Conservation (phyloP, 2,329 filamentous ascomycete genomes). For the Cercospora zeina region DNA sequence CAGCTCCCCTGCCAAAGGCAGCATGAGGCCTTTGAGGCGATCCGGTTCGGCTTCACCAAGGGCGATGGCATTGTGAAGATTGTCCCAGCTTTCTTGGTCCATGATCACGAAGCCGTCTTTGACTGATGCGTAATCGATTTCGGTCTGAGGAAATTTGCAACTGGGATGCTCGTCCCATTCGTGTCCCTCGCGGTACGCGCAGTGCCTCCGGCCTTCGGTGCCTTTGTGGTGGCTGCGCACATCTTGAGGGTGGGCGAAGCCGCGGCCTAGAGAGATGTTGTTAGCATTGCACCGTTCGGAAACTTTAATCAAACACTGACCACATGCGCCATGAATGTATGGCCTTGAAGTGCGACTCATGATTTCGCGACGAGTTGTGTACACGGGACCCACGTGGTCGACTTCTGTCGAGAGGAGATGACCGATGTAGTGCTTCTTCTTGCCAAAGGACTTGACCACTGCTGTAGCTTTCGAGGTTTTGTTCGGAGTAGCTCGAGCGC, state of each 20-base stretch:
- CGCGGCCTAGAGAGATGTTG: neutral
- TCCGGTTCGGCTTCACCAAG: constrained; percentile 18
- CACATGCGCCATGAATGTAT: constrained; percentile 35
- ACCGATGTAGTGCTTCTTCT: constrained; percentile 7
- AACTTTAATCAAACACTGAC: neutral
- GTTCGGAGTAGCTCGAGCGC: neutral
- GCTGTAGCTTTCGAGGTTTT: neutral
- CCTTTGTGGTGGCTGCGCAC: constrained; percentile 30
- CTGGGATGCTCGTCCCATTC: constrained; percentile 32
- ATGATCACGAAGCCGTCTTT: constrained; percentile 32
- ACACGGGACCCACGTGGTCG: constrained; percentile 29
- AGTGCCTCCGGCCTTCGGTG: constrained; percentile 4
- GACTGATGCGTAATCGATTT: constrained; percentile 28
- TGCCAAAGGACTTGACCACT: neutral
- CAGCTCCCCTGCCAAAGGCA: neutral
- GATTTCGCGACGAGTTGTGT: constrained; percentile 28
- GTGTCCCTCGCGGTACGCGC: constrained; percentile 12
- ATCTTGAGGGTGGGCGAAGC: constrained; percentile 32
- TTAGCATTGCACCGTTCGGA: neutral
- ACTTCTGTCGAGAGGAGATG: constrained; percentile 13
- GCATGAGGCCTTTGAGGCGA: neutral
- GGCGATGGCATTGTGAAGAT: constrained; percentile 27
- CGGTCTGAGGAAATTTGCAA: constrained; percentile 25
- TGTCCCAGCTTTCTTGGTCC: constrained; percentile 30
- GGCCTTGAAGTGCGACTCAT: constrained; percentile 28